A percentile compares a stretch with the other conserved stretches of the same genome.
These are phyloP conservation scores for Neonectria punicea DNA, from an alignment of 2,329 filamentous ascomycete species.

Conservation along the genomic window DNA sequence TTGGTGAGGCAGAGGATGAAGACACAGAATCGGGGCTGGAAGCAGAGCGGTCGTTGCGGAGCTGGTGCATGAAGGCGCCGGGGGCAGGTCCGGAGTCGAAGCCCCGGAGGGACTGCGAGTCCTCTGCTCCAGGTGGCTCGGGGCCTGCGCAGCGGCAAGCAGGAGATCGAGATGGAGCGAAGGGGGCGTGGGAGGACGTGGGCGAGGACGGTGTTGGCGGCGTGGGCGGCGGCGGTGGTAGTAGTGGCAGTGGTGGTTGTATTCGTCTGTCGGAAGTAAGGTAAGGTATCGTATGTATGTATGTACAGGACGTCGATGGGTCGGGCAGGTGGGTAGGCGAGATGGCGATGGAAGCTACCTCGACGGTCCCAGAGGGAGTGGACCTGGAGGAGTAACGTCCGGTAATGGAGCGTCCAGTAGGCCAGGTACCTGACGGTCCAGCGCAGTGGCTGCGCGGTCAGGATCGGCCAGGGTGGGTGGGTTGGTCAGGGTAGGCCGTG, in stretches of 20 bases:
- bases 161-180: constrained; percentile 44
- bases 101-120: constrained; percentile 43
- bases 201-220: constrained; percentile 14
- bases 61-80: constrained; percentile 48
- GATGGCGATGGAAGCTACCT: constrained; percentile 14
- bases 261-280: background rate
- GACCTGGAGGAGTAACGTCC: constrained; percentile 10
- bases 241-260: background rate
- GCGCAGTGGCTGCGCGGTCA: constrained; percentile 1
- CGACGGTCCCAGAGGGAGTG: constrained; percentile 15
- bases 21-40: constrained; percentile 37
- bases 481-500: constrained; percentile 2
- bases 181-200: constrained; percentile 26
- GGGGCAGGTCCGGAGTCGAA: constrained; percentile 41
- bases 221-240: constrained; percentile 20
- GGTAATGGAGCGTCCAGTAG: constrained; percentile 6
- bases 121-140: constrained; percentile 39
- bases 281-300: background rate
- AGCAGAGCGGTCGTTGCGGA: constrained; percentile 29
- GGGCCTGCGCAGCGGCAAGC: constrained; percentile 37
- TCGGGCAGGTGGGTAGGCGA: constrained; percentile 15
- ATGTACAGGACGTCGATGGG: constrained; percentile 17
- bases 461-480: background rate
- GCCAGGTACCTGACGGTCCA: constrained; percentile 12
- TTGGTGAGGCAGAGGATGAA: constrained; percentile 28